These are phyloP conservation scores for Termitomyces sp. DNA, from an alignment of 768 basidiomycete species.

Conservation along the genomic window DNA sequence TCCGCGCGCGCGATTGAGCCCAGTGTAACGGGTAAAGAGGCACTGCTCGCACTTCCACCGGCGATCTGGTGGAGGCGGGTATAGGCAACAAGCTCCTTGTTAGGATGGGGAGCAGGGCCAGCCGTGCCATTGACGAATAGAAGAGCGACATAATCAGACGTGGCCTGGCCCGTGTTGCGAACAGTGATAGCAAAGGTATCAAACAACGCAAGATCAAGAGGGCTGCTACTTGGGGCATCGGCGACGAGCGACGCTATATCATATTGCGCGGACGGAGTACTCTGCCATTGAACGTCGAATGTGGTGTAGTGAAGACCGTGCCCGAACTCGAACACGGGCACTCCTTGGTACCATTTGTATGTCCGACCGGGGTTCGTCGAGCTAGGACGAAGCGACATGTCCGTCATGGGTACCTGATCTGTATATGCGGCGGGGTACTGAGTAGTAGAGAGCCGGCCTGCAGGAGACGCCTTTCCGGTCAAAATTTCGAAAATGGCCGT, in stretches of 20 bases:
- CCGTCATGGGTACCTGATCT: conserved; percentile 47
- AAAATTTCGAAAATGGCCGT: conserved; percentile 48
- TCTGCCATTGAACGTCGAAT: conserved; percentile 36
- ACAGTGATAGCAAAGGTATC: conserved; percentile 44
- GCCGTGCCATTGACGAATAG: conserved; percentile 43
- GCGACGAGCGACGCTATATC: conserved; percentile 34
- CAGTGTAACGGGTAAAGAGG: conserved; percentile 37
- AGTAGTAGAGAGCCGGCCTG: conserved; percentile 49
- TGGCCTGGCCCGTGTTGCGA: conserved; percentile 40
- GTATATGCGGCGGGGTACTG: conserved; percentile 49
- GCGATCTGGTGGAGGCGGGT: conserved; percentile 28
- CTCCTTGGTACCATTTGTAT: conserved; percentile 52
- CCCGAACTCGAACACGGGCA: conserved; percentile 49
- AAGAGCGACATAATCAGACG: conserved; percentile 52
- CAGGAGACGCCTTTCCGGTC: conserved; percentile 44
- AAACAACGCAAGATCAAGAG: conserved; percentile 39
- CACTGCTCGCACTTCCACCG: conserved; percentile 20
- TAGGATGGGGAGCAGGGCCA: conserved; percentile 46
- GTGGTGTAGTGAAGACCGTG: conserved; percentile 50
- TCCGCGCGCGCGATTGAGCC: conserved; percentile 47
- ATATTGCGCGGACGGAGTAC: conserved; percentile 28
- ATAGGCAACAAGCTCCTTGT: conserved; percentile 47
- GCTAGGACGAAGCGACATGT: conserved; percentile 50
- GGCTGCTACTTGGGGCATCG: conserved; percentile 12
- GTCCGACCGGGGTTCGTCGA: conserved; percentile 47